Base-by-base conservation (phyloP, 805 yeast genomes). In the Candida yuanshanica region DNA sequence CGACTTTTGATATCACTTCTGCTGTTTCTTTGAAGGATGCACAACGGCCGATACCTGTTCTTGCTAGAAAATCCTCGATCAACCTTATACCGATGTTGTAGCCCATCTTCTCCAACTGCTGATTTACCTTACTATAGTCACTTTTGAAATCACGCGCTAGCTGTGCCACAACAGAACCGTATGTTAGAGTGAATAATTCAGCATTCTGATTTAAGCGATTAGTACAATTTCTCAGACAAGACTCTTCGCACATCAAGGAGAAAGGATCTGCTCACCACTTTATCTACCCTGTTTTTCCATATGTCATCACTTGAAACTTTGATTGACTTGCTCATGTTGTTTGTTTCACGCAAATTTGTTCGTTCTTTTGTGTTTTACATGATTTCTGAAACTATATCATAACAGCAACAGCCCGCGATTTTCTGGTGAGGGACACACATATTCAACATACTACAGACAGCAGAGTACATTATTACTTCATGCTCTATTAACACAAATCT, bases 101-200 rank as follows among this genome's bases (percentile, higher is more conserved):
- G 1, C 99, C 99, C 98, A 93, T 91, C 48, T 78, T 76, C 54
- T 82, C 95, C 37, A 93, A 69, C 57, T 91, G 95, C 38, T 69
- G 68, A 58, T 93, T 93, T 43, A 93, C 96, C 53, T 81, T 81
- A 7, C 56, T 59, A 60, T 87, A 90, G 60, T 90, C 85, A 48
- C 77, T 72, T 41, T 81, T 74, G 61, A 75, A 81, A 56, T 93
- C 98, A 44, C 81, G 77, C 58, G 96, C 89, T 39, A 93, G 66
- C 56, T 91, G 97, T 12, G 95, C 78, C 36, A 93, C 98, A 36
- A 93, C 78, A 3, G 96, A 81, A 9, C 99, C 99, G 55, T 93
- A 93, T 1, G 96, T 91, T 44, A 93, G 67, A n/a, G 96, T 87
- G 64, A 93, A 87, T 39, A 93, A 71, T 63, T 93, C 99, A 2